Evolutionary conservation across 768 basidiomycete species (phyloP).

Genomic region (Termitomyces bulborhizus): DNA sequence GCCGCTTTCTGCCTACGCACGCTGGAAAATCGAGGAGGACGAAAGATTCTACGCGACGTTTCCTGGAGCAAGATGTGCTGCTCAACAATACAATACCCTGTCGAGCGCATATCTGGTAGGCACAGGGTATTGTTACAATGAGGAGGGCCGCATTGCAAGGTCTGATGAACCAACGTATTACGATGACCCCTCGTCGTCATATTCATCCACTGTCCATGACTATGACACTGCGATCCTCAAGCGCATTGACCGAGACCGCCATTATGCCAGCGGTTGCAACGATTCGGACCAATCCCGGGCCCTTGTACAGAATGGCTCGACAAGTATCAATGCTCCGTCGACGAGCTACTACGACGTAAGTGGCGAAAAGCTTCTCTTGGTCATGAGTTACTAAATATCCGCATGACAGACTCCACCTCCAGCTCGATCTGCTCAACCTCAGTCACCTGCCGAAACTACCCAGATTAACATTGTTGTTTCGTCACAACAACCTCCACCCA

Average conservation of each 20-base stretch:
- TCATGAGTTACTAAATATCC: conserved; percentile 2
- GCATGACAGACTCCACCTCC: conserved; percentile 2
- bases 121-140: conserved; percentile 11
- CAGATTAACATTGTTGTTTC: conserved; percentile 2
- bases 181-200: background rate
- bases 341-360: conserved; percentile 8
- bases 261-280: background rate
- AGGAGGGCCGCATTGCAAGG: conserved; percentile 2
- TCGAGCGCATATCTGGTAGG: conserved; percentile 10
- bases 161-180: background rate
- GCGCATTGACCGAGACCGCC: background rate
- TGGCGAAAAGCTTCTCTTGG: background rate
- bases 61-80: conserved; percentile 25
- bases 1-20: conserved; percentile 21
- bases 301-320: background rate
- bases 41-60: conserved; percentile 33
- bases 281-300: conserved; percentile 1
- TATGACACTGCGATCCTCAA: background rate
- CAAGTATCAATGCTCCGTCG: background rate
- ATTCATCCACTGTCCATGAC: background rate
- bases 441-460: background rate
- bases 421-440: background rate
- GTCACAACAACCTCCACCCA: conserved; percentile 5
- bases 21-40: conserved; percentile 30
- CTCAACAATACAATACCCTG: conserved; percentile 12